Evolutionary conservation across 108 stramenopile species (phyloP).

Genomic region (Fistulifera solaris): DNA sequence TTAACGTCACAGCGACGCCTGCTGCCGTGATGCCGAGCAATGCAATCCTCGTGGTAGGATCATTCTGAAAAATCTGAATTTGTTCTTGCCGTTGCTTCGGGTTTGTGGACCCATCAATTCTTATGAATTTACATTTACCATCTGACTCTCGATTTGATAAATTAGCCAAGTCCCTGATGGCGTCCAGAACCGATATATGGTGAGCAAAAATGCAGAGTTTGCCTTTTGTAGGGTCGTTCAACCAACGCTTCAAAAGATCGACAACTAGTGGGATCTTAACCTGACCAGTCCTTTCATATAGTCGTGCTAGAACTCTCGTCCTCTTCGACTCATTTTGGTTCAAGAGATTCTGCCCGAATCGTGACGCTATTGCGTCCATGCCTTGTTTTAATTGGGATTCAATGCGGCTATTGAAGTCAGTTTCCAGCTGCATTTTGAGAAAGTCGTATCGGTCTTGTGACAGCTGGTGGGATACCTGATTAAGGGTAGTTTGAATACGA

Average conservation of each 20-base stretch:
- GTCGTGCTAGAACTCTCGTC: conserved; percentile 66
- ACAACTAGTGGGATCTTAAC: conserved; percentile 71
- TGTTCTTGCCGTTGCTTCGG: conserved; percentile 88
- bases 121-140: conserved; percentile 56
- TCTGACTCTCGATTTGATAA: conserved; percentile 30
- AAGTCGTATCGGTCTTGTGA: background rate
- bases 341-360: background rate
- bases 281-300: conserved; percentile 75
- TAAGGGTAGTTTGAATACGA: background rate
- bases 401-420: background rate
- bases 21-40: conserved; percentile 94
- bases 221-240: conserved; percentile 67
- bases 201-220: conserved; percentile 97
- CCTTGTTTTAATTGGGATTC: background rate
- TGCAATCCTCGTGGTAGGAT: conserved; percentile 77
- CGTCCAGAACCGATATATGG: conserved; percentile 87
- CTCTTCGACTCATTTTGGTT: conserved; percentile 22
- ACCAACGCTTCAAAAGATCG: conserved; percentile 55
- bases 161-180: conserved; percentile 36
- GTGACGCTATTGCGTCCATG: background rate
- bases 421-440: background rate
- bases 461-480: background rate
- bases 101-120: conserved; percentile 89
- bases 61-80: conserved; percentile 82
- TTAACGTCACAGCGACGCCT: conserved; percentile 95